Evolutionary conservation across 495 filamentous ascomycete species (phyloP).

Genomic region (Penicillium pulvis): DNA sequence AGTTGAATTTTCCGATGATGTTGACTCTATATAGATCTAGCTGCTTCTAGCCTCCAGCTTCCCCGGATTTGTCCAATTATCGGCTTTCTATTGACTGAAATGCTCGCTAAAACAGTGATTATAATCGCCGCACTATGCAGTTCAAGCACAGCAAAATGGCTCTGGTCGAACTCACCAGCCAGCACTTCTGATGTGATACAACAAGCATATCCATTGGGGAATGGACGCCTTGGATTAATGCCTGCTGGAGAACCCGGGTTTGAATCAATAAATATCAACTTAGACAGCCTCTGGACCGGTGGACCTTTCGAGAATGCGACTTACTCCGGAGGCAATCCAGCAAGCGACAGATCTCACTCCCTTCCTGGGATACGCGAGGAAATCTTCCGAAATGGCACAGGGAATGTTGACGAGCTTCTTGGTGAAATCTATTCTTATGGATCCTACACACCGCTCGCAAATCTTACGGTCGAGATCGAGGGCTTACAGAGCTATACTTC

Average conservation of each 20-base stretch:
- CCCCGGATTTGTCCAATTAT: neutral
- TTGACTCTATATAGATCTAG: neutral
- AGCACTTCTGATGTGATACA: constrained; percentile 24
- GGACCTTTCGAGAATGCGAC: constrained; percentile 43
- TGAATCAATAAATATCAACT: constrained; percentile 44
- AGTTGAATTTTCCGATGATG: neutral
- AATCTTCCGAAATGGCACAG: constrained; percentile 50
- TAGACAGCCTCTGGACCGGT: constrained; percentile 49
- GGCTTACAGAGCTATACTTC: constrained; percentile 24
- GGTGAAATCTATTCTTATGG: constrained; percentile 45
- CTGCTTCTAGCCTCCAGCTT: neutral
- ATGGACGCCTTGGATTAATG: constrained; percentile 42
- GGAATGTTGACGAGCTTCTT: constrained; percentile 42
- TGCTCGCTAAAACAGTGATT: neutral
- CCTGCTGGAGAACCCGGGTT: constrained; percentile 36
- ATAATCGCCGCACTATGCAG: neutral
- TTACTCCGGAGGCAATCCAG: constrained; percentile 51
- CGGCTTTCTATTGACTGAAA: neutral
- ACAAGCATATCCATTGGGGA: constrained; percentile 38
- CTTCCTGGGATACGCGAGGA: constrained; percentile 43
- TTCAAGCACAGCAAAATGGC: constrained; percentile 7
- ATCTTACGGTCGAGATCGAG: constrained; percentile 42
- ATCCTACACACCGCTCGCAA: constrained; percentile 45
- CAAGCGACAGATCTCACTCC: constrained; percentile 29
- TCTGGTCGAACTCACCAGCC: constrained; percentile 28